These are phyloP conservation scores for Lepidium campestre DNA, from an alignment of 441 rosid genomes.

Conservation along the genomic window DNA sequence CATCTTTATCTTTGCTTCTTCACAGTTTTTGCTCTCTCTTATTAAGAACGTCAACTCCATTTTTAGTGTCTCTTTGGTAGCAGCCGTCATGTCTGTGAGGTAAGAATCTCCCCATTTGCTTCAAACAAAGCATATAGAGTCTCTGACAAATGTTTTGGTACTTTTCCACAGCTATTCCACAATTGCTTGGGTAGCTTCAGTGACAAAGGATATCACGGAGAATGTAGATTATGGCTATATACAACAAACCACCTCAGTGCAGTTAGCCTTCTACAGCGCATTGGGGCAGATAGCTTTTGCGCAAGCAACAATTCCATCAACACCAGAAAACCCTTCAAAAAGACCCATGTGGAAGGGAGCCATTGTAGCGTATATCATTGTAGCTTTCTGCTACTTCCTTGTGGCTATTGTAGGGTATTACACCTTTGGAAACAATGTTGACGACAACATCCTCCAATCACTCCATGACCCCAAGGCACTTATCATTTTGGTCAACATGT, in stretches of 20 bases:
- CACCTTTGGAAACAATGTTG: slow-evolving; percentile 42
- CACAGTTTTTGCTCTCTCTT: slow-evolving; percentile 68
- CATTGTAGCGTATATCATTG: slow-evolving; percentile 41
- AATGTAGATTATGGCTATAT: slow-evolving; percentile 33
- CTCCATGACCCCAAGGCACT: slow-evolving; percentile 39
- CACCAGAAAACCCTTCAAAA: slow-evolving; percentile 54
- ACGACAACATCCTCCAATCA: slow-evolving; percentile 47
- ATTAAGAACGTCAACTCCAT: slow-evolving; percentile 87
- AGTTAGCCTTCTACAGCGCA: slow-evolving; percentile 40
- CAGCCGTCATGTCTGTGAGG: slow-evolving; percentile 88
- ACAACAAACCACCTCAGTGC: slow-evolving; percentile 21
- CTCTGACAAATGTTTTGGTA: neutral
- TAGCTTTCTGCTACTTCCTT: slow-evolving; percentile 63
- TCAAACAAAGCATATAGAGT: neutral
- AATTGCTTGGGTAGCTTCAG: slow-evolving; percentile 47
- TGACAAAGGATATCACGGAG: slow-evolving; percentile 16
- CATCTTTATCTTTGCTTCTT: slow-evolving; percentile 76
- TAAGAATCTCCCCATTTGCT: neutral
- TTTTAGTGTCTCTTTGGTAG: slow-evolving; percentile 71
- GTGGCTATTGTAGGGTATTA: slow-evolving; percentile 47
- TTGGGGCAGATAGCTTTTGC: slow-evolving; percentile 59
- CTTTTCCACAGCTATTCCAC: slow-evolving; percentile 43
- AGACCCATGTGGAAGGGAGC: slow-evolving; percentile 60
- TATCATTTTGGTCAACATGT: slow-evolving; percentile 43
- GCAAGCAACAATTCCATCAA: slow-evolving; percentile 64